phyloP scores from a whole-genome alignment of 768 basidiomycete species.

The Amanita subjunquillea region DNA sequence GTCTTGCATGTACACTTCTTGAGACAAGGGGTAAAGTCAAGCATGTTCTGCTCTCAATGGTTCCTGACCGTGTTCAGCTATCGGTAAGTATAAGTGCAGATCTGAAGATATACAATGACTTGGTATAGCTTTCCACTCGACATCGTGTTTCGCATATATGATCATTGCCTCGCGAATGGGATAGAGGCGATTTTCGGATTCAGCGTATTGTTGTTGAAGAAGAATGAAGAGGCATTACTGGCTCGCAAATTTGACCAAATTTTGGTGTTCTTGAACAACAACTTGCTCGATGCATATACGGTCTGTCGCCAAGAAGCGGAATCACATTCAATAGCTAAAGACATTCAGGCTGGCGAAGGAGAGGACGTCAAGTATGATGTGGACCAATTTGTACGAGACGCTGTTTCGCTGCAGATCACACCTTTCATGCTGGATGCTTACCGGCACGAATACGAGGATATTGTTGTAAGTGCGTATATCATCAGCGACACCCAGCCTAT shows the following conservation, averaged over 20 bases:
- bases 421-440: constrained; percentile 94
- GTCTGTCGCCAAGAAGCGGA: constrained; percentile 8
- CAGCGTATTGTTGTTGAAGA: constrained; percentile 75
- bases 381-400: constrained; percentile 81
- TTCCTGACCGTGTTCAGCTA: constrained; percentile 97
- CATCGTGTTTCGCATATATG: constrained; percentile 93
- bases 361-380: constrained; percentile 44
- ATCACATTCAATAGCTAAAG: constrained; percentile 12
- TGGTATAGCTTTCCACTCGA: constrained; percentile 76
- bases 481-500: not conserved
- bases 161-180: constrained; percentile 92
- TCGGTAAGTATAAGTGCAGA: constrained; percentile 37
- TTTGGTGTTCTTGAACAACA: constrained; percentile 70
- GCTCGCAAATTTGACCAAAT: constrained; percentile 88
- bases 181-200: constrained; percentile 97
- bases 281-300: constrained; percentile 78
- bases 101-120: constrained; percentile 1
- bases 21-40: constrained; percentile 90
- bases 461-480: constrained; percentile 30
- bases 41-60: constrained; percentile 99
- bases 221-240: constrained; percentile 76
- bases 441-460: constrained; percentile 80
- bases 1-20: constrained; percentile 90
- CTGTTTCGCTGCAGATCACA: constrained; percentile 77
- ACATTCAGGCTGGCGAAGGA: constrained; percentile 15